Evolutionary conservation across 306 rosid species (phyloP), one percentile per base, ranked within the genome.

Genomic region (Aeschynomene evenia): DNA sequence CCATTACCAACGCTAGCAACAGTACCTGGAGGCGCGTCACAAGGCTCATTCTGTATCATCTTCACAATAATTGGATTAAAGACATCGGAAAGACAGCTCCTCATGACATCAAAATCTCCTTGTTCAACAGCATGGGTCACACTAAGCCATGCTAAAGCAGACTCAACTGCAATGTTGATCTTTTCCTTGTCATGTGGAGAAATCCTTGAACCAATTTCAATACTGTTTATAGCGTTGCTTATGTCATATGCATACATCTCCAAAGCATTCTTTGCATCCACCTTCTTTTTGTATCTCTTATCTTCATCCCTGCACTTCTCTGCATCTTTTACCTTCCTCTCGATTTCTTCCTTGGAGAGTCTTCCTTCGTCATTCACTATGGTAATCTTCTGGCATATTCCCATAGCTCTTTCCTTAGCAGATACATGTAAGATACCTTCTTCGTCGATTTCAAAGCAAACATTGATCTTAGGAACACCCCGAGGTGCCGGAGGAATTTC

Each of bases 391-490:
- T 14, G 33, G 3, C 9, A 5, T 9, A 19, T 20, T 9, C 42
- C 40, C 40, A 6, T 9, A 2, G 5, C 1, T 9, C 7, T 21
- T 20, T 68, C 73, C 15, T 2, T 23, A 5, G 21, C 49, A 12
- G 22, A 19, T 12, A 68, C 62, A 2, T 19, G 39, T 23, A 64
- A 24, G 31, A 86, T 81, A 8, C 85, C 86, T 3, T 84, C 68
- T 0, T 77, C 74, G 7, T 84, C 91, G 0, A 86, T 64, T 22
- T 74, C 76, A 11, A 84, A 86, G 82, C 82, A 66, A 2, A 73
- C 74, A 0, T 8, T 67, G 2, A 86, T 39, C 9, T 12, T 24
- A 24, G 81, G 67, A 46, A 76, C 74, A 51, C 88, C 86, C 6
- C 67, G 4, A 0, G 80, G 88, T 2, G 83, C 86, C 0, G 76